These are phyloP conservation scores for Euphorbia lathyris DNA, from an alignment of 345 rosid species.

Conservation along the genomic window DNA sequence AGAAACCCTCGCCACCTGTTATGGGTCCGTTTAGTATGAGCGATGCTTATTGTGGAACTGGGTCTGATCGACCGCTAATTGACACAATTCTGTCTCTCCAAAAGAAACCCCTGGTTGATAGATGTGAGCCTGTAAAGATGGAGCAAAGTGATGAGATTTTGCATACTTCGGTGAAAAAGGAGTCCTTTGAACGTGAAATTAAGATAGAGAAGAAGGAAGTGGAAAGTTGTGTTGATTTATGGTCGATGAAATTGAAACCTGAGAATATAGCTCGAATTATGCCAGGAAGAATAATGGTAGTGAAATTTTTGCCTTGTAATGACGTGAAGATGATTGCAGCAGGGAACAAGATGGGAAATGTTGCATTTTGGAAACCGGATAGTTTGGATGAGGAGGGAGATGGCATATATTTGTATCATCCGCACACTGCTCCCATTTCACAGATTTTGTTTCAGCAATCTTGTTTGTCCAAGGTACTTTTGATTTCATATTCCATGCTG, in stretches of 20 bases:
- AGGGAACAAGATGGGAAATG: constrained; percentile 62
- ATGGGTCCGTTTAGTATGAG: constrained; percentile 48
- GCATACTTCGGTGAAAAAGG: no score
- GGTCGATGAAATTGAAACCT: constrained; percentile 45
- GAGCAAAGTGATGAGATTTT: neutral
- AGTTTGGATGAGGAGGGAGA: constrained; percentile 25
- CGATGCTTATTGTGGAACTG: constrained; percentile 41
- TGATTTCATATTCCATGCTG: neutral
- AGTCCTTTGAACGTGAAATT: constrained; percentile 18
- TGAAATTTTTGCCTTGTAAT: constrained; percentile 56
- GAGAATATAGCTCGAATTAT: constrained; percentile 64
- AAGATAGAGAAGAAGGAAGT: constrained; percentile 33
- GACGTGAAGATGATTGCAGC: constrained; percentile 61
- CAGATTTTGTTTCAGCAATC: constrained; percentile 57
- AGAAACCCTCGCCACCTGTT: neutral
- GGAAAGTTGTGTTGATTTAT: constrained; percentile 34
- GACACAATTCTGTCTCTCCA: constrained; percentile 32
- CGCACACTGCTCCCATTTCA: constrained; percentile 56
- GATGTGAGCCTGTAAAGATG: no score
- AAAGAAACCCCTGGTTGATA: constrained; percentile 4
- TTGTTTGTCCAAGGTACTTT: constrained; percentile 58
- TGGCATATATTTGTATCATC: constrained; percentile 56
- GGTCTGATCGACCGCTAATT: constrained; percentile 31
- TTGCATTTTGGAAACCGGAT: constrained; percentile 77
- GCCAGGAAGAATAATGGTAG: constrained; percentile 50